Base-by-base conservation (phyloP, 108 stramenopile species). In the Licmophora abbreviata region DNA sequence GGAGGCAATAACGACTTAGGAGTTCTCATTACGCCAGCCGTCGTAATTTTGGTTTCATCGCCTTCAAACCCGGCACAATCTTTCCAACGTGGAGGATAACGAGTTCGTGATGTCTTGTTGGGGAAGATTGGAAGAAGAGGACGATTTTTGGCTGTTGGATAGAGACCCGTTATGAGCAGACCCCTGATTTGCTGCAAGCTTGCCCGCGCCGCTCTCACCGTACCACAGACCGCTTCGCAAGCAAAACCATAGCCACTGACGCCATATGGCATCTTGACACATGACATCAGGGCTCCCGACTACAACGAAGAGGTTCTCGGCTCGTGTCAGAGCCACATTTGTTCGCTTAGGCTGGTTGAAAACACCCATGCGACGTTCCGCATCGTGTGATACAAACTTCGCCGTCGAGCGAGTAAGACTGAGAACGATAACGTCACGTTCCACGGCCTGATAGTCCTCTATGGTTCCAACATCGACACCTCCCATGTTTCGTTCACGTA, bases 391-490 rank as follows among this genome's bases (percentile, higher is more conserved):
- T 22, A 86, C 63, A 51, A 86, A 74, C 20, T 27, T 29, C 18
- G 29, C 23, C 20, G 65, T 82, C 25, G 69, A 71, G 38, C 84
- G 58, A 14, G 80, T 82, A 40, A 86, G 66, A 38, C 71, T 73
- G 27, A 86, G 44, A 3, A 86, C 48, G 27, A 86, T 82, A 14
- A 80, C 73, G 28, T 74, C 59, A 29, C 76, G 69, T 65, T 86
- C 84, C 26, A 82, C 80, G 2, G 77, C 80, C 49, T 86, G 83
- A 49, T 70, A 85, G 63, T 85, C 79, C 46, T 85, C 79, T 14
- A 79, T 69, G 10, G 73, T 81, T 11, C 83, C 83, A 20, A 85
- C 83, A 64, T 76, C 64, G 23, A 86, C 78, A 35, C 59, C 65
- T 17, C 63, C 58, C 42, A 69, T 62, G 42, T 51, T 30, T 46